Evolutionary conservation across 2,329 filamentous ascomycete genomes (phyloP).

Genomic region (Penicillium digitatum): DNA sequence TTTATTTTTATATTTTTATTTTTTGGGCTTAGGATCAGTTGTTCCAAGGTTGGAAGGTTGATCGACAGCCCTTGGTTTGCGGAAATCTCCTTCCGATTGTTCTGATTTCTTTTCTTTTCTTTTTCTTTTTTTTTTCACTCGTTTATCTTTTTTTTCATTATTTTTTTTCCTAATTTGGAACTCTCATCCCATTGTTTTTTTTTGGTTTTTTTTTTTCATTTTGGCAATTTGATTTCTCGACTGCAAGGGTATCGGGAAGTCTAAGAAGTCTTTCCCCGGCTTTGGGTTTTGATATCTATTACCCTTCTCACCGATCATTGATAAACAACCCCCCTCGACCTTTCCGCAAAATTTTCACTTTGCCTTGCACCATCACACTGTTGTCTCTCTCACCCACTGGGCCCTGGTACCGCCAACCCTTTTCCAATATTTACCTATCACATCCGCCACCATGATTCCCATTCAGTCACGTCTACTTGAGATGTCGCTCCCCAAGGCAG

Average conservation of each 20-base stretch:
- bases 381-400: constrained; percentile 2
- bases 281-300: constrained; percentile 17
- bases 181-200: too few species aligned
- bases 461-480: constrained; percentile 23
- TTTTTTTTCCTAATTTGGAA: background rate
- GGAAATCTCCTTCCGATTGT: constrained; percentile 8
- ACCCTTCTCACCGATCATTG: constrained; percentile 16
- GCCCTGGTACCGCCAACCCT: constrained; percentile 4
- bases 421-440: background rate
- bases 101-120: background rate
- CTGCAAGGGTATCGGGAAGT: constrained; percentile 27
- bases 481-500: constrained; percentile 22
- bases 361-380: background rate
- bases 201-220: background rate
- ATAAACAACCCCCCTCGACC: constrained; percentile 17
- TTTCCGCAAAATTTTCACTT: background rate
- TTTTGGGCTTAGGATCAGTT: constrained; percentile 5
- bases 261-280: constrained; percentile 29
- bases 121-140: background rate
- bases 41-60: background rate
- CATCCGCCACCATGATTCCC: constrained; percentile 19
- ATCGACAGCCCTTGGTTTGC: constrained; percentile 1
- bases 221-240: constrained; percentile 9
- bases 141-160: constrained; percentile 1
- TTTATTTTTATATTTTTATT: constrained; percentile 4